Evolutionary conservation across 306 rosid species (phyloP).

Genomic region (Cicer cuneatum): DNA sequence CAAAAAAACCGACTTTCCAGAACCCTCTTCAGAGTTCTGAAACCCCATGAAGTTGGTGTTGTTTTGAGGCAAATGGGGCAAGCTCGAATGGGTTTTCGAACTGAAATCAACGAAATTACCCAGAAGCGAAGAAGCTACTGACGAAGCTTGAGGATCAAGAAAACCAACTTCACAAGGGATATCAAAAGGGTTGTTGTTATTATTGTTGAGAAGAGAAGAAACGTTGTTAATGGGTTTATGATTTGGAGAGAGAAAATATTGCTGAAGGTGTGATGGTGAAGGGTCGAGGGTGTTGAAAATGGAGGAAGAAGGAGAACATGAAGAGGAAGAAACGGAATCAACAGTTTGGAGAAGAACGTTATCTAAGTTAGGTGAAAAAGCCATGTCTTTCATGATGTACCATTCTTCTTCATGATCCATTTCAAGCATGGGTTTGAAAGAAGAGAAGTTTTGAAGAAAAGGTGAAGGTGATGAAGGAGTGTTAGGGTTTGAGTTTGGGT

Average conservation of each 20-base stretch:
- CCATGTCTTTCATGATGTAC: constrained; percentile 58
- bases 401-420: constrained; percentile 75
- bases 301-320: constrained; percentile 73
- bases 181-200: constrained; percentile 49
- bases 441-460: constrained; percentile 46
- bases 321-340: constrained; percentile 64
- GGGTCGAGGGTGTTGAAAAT: constrained; percentile 69
- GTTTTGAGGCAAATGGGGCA: constrained; percentile 45
- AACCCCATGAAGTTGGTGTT: constrained; percentile 49
- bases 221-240: constrained; percentile 52
- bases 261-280: constrained; percentile 57
- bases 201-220: constrained; percentile 57
- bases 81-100: constrained; percentile 46
- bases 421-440: constrained; percentile 70
- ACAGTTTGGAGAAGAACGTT: constrained; percentile 58
- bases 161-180: constrained; percentile 57
- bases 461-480: neutral
- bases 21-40: constrained; percentile 51
- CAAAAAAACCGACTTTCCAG: constrained; percentile 53
- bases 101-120: constrained; percentile 49
- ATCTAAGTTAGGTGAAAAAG: constrained; percentile 58
- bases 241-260: constrained; percentile 59
- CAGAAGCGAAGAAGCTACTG: constrained; percentile 8
- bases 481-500: constrained; percentile 43
- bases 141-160: constrained; percentile 63